These are phyloP conservation scores for Vitis labrusca DNA, from an alignment of 164 flowering plant genomes.

Conservation along the genomic window DNA sequence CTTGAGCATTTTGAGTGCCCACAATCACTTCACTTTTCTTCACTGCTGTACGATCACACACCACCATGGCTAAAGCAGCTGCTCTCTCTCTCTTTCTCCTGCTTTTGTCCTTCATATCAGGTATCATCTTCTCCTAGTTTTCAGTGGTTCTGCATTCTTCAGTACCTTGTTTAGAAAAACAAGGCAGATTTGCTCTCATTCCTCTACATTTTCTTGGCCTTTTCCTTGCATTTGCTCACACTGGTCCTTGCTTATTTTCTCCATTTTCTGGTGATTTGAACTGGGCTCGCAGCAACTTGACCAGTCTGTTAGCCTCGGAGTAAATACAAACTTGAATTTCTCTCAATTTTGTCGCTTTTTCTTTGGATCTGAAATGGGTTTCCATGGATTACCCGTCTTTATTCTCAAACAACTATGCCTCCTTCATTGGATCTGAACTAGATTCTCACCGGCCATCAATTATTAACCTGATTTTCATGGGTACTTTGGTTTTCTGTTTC, in stretches of 20 bases:
- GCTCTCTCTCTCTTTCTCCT: slow-evolving; percentile 20
- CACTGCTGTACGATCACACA: not conserved
- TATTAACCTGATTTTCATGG: not conserved
- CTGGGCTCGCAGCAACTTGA: not conserved
- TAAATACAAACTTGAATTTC: not conserved
- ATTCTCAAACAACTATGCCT: not conserved
- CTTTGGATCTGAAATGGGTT: not conserved
- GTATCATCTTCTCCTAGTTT: slow-evolving; percentile 14
- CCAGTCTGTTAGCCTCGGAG: not conserved
- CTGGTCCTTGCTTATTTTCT: too few species aligned
- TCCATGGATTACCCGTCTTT: not conserved
- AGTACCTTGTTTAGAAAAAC: not conserved
- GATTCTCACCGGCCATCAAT: not conserved
- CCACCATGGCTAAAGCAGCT: slow-evolving; percentile 26
- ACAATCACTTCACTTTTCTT: not conserved
- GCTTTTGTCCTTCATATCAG: slow-evolving; percentile 39
- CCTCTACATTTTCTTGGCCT: not conserved
- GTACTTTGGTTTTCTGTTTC: too few species aligned
- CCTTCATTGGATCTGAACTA: not conserved
- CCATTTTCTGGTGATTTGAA: not conserved
- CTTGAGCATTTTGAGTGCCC: not conserved
- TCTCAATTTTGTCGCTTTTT: not conserved
- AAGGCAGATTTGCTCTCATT: not conserved
- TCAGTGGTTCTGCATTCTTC: not conserved
- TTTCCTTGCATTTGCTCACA: too few species aligned